Percentiles rank a stretch among this genome's conserved stretches.
These are phyloP conservation scores for Chondrus crispus DNA, from an alignment of 23 red algal species.

Conservation along the genomic window DNA sequence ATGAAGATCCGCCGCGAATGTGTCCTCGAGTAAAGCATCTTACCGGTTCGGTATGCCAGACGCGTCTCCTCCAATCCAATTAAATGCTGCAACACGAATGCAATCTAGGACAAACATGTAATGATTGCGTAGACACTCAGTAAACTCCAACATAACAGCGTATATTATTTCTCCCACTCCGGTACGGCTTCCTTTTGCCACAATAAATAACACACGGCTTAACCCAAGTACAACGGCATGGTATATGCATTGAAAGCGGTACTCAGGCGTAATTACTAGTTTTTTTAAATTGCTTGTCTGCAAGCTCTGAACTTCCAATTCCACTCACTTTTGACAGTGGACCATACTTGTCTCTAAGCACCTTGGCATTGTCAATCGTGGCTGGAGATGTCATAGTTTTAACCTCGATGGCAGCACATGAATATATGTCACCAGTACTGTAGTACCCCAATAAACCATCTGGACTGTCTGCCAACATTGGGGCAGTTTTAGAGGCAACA, in stretches of 20 bases:
- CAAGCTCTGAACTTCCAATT: not conserved
- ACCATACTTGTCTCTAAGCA: not conserved
- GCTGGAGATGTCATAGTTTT: not conserved
- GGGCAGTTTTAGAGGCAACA: not conserved
- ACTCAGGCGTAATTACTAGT: not conserved
- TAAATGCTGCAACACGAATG: not conserved
- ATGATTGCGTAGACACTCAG: not conserved
- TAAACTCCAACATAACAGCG: not conserved
- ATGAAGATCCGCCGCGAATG: not conserved
- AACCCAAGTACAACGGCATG: not conserved
- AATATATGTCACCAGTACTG: not conserved
- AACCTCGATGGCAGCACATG: not conserved
- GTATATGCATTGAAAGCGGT: slow-evolving; percentile 15
- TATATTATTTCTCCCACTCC: slow-evolving; percentile 15
- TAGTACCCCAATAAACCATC: not conserved
- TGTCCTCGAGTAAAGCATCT: not conserved
- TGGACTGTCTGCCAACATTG: not conserved
- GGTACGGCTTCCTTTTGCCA: not conserved
- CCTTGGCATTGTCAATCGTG: not conserved
- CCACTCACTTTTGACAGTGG: not conserved
- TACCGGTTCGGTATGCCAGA: not conserved
- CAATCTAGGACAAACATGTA: not conserved
- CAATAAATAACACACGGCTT: not conserved
- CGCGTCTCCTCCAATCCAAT: not conserved
- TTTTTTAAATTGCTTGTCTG: not conserved